Base-by-base conservation (phyloP, 2,329 filamentous ascomycete species). In the Alternaria arbusti region DNA sequence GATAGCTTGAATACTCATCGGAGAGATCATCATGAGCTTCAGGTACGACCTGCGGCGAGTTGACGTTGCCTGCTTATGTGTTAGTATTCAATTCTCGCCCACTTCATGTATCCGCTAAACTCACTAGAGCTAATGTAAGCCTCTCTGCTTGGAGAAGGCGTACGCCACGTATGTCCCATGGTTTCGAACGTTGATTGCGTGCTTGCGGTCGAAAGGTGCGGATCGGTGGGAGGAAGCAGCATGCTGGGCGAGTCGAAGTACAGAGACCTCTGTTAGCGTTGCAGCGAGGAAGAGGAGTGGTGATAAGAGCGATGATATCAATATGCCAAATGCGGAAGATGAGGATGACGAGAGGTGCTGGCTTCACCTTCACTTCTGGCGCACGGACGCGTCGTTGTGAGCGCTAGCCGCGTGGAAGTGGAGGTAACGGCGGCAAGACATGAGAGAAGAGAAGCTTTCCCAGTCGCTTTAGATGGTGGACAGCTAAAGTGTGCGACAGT, bases 71-170 rank as follows among this genome's bases (percentile, higher is more conserved):
- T 69, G 23, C 7, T 3, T 17, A 11, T 5, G 1, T 3, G 3
- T 26, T 11, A 17, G 20, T 49, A 20, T 55, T 8, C 59, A 15
- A 20, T 2, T 12, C 20, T 4, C 8, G 11, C 7, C 8, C 45
- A 7, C 1, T 6, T 3, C 0, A 6, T 15, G 0, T 4, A 10
- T 1, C 17, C 4, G n/a, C 5, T 8, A 9, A 15, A 51, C 58
- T 59, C 52, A 68, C 68, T 60, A 1, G 57, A 55, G 11, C 25
- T 54, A 0, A 61, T 43, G 15, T 67, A 57, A 0, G 20, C 3
- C n/a, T 59, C 57, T 2, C 36, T 54, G 9, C 2, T 28, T 0
- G 66, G 68, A n/a, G 68, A 70, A 1, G 68, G 68, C 10, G 64
- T 70, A 5, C 59, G 64, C 12, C 47, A 66, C 0, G 57, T 5